Percentiles rank a stretch among this genome's conserved stretches.
Evolutionary conservation across 345 rosid genomes (phyloP).

Genomic region (Populus deltoides): DNA sequence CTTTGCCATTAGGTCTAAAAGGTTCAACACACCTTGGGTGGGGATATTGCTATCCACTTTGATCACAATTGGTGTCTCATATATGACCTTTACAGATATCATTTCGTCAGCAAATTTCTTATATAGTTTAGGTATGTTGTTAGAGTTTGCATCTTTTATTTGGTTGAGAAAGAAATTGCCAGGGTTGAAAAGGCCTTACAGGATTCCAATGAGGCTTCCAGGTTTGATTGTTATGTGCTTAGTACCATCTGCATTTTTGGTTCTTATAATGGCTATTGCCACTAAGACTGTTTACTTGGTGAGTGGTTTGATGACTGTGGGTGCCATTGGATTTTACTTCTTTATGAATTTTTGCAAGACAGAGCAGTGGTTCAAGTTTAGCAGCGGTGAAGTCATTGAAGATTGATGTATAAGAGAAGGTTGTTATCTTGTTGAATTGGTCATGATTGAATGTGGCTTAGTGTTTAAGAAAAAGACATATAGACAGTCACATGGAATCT

Average conservation of each 20-base stretch:
- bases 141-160: conserved; percentile 67
- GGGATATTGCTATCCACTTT: conserved; percentile 55
- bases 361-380: conserved; percentile 44
- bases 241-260: conserved; percentile 55
- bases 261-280: conserved; percentile 51
- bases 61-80: conserved; percentile 52
- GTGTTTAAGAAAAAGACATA: no score
- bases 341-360: conserved; percentile 46
- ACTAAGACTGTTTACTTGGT: conserved; percentile 58
- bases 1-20: conserved; percentile 48
- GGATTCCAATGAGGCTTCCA: conserved; percentile 50
- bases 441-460: no score
- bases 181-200: conserved; percentile 50
- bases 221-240: conserved; percentile 54
- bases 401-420: not conserved
- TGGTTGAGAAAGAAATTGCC: conserved; percentile 63
- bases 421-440: not conserved
- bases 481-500: no score
- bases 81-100: conserved; percentile 51
- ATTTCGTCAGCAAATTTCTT: conserved; percentile 64
- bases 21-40: conserved; percentile 78
- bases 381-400: conserved; percentile 20
- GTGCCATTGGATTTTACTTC: conserved; percentile 62
- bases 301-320: conserved; percentile 56
- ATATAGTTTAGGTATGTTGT: conserved; percentile 70